Evolutionary conservation across 169 alveolate genomes (phyloP), one percentile per base, ranked within the genome.

Genomic region (Eimeria acervulina): DNA sequence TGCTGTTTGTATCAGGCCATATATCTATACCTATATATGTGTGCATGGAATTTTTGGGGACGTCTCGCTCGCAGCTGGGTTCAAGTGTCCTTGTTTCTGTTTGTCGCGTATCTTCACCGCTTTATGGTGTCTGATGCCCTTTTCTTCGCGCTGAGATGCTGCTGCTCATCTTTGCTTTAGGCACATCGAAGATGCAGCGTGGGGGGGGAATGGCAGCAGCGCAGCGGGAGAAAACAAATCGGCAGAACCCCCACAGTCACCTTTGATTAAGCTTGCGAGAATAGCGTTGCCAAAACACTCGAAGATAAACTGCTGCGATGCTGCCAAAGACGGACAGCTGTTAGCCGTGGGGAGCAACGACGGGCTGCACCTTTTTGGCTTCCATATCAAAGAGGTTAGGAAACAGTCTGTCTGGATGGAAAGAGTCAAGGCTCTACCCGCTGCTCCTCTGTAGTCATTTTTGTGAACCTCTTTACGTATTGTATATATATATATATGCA

Each of bases 291-390:
- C 68, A n/a, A 59, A 80, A 1, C 63, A 44, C 6, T 5, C 63
- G 23, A 63, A 76, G 33, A 47, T 85, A 1, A 84, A 59, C 21
- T 92, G 95, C 85, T 66, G 95, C 85, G 95, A 92, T 44, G 26
- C 66, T 1, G 33, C 95, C 17, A 68, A 68, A 12, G 95, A 92
- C 55, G 95, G 92, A 21, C 74, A 84, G 84, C 70, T 92, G 42
- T 38, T 92, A 28, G 95, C 92, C 0, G 95, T 85, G 7, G 95
- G 95, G 68, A 78, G 95, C 55, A 55, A 85, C 33, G 80, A 76
- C 23, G 95, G 95, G 47, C 92, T 92, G 26, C 95, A 80, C 55
- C 84, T 92, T 38, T 92, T 92, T 70, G 95, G 61, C 36, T 40
- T 92, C n/a, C 92, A 92, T 36, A 28, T 92, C 17, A 76, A 92